Percentiles rank a stretch among this genome's conserved stretches.
Evolutionary conservation across 2,329 filamentous ascomycete genomes (phyloP).

Genomic region (Aspergillus hortae): DNA sequence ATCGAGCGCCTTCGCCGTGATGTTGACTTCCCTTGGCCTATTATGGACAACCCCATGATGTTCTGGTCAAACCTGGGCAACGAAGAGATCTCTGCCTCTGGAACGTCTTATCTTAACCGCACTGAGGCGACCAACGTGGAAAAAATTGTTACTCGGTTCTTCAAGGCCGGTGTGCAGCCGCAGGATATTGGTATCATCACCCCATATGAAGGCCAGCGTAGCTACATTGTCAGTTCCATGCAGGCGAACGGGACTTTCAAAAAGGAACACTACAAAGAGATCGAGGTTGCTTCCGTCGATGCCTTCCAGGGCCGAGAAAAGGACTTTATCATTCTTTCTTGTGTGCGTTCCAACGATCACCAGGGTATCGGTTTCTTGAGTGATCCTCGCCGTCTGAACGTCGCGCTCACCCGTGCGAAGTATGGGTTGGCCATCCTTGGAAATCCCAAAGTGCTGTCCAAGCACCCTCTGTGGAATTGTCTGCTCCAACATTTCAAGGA

Average conservation of each 20-base stretch:
- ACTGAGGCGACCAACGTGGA: slow-evolving; percentile 97
- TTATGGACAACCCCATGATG: slow-evolving; percentile 96
- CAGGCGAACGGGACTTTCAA: slow-evolving; percentile 95
- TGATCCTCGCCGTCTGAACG: slow-evolving; percentile 93
- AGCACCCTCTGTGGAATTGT: slow-evolving; percentile 97
- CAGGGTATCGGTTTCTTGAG: slow-evolving; percentile 99
- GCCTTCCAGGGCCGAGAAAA: slow-evolving; percentile 99
- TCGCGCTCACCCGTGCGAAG: slow-evolving; percentile 93
- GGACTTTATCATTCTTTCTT: slow-evolving; percentile 97
- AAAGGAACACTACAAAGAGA: slow-evolving; percentile 97
- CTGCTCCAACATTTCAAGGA: slow-evolving; percentile 96
- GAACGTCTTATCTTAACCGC: slow-evolving; percentile 95
- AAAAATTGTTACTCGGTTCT: slow-evolving; percentile 97
- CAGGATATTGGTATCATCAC: slow-evolving; percentile 95
- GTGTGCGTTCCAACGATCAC: slow-evolving; percentile 97
- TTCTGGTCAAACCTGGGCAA: slow-evolving; percentile 99
- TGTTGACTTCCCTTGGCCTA: slow-evolving; percentile 97
- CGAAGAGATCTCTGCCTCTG: slow-evolving; percentile 95
- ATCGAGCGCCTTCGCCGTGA: slow-evolving; percentile 84
- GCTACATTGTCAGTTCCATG: slow-evolving; percentile 99
- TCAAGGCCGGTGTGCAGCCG: slow-evolving; percentile 96
- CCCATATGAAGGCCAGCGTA: slow-evolving; percentile 95
- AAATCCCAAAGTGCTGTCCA: slow-evolving; percentile 94
- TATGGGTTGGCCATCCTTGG: slow-evolving; percentile 95
- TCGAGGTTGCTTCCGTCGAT: slow-evolving; percentile 96